phyloP scores from a whole-genome alignment of 371 early-diverging fungal genomes.

The Mortierella polycephala region DNA sequence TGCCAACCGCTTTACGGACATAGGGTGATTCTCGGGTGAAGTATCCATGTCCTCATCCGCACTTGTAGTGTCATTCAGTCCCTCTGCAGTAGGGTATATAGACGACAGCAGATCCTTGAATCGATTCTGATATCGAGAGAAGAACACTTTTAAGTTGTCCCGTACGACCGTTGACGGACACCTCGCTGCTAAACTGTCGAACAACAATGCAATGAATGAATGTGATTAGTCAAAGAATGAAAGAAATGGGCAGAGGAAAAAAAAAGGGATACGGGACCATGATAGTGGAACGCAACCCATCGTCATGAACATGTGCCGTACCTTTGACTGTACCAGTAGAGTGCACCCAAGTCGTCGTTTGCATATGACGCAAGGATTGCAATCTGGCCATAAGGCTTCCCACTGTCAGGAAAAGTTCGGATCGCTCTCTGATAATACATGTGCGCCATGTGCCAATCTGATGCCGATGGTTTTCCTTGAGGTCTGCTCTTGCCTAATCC shows the following conservation, averaged over 20 bases:
- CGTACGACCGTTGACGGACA: conserved; percentile 42
- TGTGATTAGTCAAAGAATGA: neutral
- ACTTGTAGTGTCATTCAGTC: conserved; percentile 7
- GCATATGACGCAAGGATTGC: conserved; percentile 57
- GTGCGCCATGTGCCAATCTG: conserved; percentile 40
- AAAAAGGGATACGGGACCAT: neutral
- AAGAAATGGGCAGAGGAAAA: neutral
- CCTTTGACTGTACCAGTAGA: conserved; percentile 61
- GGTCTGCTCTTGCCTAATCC: conserved; percentile 4
- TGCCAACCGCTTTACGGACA: conserved; percentile 13
- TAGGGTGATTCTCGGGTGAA: neutral
- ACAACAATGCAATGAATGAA: neutral
- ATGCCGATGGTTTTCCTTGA: conserved; percentile 16
- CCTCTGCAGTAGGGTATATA: conserved; percentile 12
- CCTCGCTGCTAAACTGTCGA: conserved; percentile 49
- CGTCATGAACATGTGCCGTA: conserved; percentile 6
- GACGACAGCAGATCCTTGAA: conserved; percentile 31
- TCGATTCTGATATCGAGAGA: conserved; percentile 53
- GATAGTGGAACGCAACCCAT: neutral
- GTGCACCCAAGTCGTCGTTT: conserved; percentile 53
- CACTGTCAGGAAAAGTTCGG: conserved; percentile 42
- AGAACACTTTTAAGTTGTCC: conserved; percentile 56
- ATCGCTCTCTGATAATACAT: conserved; percentile 37
- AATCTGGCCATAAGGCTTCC: conserved; percentile 58
- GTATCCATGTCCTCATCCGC: conserved; percentile 22